Conservation (phyloP, 1,284 basidiomycete species). For the Fomitopsis betulina region DNA sequence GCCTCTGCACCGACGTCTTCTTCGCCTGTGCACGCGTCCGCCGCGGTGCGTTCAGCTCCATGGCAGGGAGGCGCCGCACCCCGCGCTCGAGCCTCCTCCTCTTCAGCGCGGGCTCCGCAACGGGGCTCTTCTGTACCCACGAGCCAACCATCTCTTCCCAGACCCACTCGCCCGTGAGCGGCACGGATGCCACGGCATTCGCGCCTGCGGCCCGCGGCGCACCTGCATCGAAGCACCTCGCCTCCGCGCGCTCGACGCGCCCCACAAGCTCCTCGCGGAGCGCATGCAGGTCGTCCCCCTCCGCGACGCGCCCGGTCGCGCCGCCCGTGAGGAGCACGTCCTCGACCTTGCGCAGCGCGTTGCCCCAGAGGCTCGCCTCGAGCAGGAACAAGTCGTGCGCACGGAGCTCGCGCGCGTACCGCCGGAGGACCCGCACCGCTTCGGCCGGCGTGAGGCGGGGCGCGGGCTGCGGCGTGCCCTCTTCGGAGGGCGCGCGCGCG, state of each 20-base stretch:
- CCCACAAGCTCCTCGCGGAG: slow-evolving; percentile 40
- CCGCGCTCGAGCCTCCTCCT: neutral
- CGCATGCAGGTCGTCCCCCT: slow-evolving; percentile 10
- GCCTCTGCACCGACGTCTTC: neutral
- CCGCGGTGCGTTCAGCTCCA: neutral
- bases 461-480: slow-evolving; percentile 3
- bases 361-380: slow-evolving; percentile 51
- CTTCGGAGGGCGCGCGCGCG: slow-evolving; percentile 5
- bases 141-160: slow-evolving; percentile 42
- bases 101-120: slow-evolving; percentile 1
- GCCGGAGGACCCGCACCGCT: slow-evolving; percentile 17
- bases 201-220: neutral
- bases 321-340: slow-evolving; percentile 16
- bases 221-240: slow-evolving; percentile 32
- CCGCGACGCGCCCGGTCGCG: neutral
- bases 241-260: slow-evolving; percentile 45
- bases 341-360: slow-evolving; percentile 45
- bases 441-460: neutral
- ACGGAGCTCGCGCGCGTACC: slow-evolving; percentile 32
- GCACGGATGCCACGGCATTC: neutral
- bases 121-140: slow-evolving; percentile 36
- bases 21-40: neutral
- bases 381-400: slow-evolving; percentile 32
- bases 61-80: neutral
- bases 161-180: slow-evolving; percentile 30